Base-by-base conservation (phyloP, 1,284 basidiomycete genomes). In the Moesziomyces parantarcticus region DNA sequence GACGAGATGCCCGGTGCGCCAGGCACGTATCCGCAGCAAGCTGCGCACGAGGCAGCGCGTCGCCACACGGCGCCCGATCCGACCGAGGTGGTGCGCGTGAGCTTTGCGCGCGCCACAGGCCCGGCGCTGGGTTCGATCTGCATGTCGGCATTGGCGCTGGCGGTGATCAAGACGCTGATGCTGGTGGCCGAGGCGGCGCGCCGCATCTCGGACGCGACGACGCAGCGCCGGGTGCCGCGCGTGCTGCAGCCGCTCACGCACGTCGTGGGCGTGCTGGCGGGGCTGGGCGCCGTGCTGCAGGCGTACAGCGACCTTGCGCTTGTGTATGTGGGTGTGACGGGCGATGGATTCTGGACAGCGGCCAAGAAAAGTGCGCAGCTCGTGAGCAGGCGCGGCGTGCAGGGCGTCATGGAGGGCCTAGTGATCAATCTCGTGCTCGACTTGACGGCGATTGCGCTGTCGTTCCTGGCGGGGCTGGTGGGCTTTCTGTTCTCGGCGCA, bases 401-500 rank as follows among this genome's bases (percentile, higher is more conserved):
- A 50, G 51, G 85, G 60, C 76, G 80, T 62, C 68, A 83, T 58
- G 76, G 72, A 67, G 32, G 78, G 83, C 67, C 89, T 91, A 1
- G 85, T 94, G 55, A 87, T 95, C 76, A 92, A 92, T 16, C 83
- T 86, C 14, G 82, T 88, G 7, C 79, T 87, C 22, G 85, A 85
- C 22, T 88, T 94, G 32, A 89, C 91, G 10, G 92, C 93, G 5
- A 86, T 93, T 46, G 91, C 91, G 0, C 86, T 94, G 88, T 52
- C 86, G 5, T 88, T 94, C 73, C 91, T 93, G 11, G 92, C 92
- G 56, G 90, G 92, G 1, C 86, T 94, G 36, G 86, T 89, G 13
- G 92, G 92, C 0, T 97, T 95, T 82, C 84, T 97, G 3, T 94
- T 94, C 77, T 92, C 92, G 44, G 91, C 92, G 5, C 93, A 94